Percentiles rank a stretch among this genome's conserved stretches.
Conservation (phyloP, 768 basidiomycete genomes). For the Agaricus bisporus region DNA sequence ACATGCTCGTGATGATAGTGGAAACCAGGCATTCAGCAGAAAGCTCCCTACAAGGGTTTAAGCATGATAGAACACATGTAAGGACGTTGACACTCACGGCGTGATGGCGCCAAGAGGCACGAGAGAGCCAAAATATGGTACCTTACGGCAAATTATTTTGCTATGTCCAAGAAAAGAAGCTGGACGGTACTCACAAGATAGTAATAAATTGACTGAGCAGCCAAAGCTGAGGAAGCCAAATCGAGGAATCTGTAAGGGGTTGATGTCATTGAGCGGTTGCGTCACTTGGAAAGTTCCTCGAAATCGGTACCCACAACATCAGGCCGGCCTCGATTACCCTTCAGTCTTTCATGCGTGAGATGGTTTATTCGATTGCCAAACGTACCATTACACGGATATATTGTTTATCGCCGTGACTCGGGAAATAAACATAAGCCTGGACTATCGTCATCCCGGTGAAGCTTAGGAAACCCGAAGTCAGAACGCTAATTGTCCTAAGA, state of each 20-base stretch:
- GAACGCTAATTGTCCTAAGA: background rate
- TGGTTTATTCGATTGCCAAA: background rate
- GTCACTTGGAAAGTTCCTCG: background rate
- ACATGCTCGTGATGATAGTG: slow-evolving; percentile 38
- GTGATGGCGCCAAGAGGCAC: slow-evolving; percentile 31
- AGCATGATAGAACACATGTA: background rate
- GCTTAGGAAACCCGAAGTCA: slow-evolving; percentile 14
- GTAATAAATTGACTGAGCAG: slow-evolving; percentile 39
- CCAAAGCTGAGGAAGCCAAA: slow-evolving; percentile 30
- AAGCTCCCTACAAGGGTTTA: slow-evolving; percentile 13
- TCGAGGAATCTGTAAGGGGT: slow-evolving; percentile 25
- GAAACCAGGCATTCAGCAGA: slow-evolving; percentile 37
- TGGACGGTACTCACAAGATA: slow-evolving; percentile 27
- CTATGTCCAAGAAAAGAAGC: background rate
- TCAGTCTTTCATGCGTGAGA: background rate
- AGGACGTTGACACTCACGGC: slow-evolving; percentile 23
- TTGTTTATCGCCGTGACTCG: slow-evolving; percentile 20
- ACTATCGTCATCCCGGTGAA: slow-evolving; percentile 34
- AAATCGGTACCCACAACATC: slow-evolving; percentile 20
- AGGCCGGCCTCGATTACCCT: slow-evolving; percentile 15
- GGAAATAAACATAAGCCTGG: slow-evolving; percentile 36
- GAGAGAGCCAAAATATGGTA: slow-evolving; percentile 38
- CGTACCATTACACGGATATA: slow-evolving; percentile 26
- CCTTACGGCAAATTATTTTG: slow-evolving; percentile 19
- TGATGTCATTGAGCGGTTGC: background rate